Evolutionary conservation across 257 asterid genomes (phyloP), one percentile per base, ranked within the genome.

Genomic region (Perilla frutescens): DNA sequence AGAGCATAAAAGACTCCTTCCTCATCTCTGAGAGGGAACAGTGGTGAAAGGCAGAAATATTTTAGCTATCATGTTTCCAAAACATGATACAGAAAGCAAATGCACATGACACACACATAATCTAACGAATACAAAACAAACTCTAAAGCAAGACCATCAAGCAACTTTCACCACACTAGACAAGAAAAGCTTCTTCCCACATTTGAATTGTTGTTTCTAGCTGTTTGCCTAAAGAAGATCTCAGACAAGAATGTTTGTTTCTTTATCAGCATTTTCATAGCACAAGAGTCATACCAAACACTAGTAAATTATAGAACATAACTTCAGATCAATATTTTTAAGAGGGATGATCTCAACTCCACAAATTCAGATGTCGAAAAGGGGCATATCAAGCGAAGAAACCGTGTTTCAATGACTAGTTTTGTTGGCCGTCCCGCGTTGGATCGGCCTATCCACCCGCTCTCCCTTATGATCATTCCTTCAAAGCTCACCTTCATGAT

Each of bases 1-100:
- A 94, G 78, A 45, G 97, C 97, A 76, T 94, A 94, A 81, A 75
- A 94, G 41, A 91, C 89, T 58, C 98, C 98, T 62, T 83, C 91
- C 87, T 94, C 98, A 13, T 87, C 93, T 43, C 98, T 94, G 73
- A 44, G 40, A 53, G 69, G 58, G 34, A 37, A 11, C 6, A 68
- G 73, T 49, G 54, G 43, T 10, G 37, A 72, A 48, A 72, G 78
- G 63, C 40, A 63, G 4, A 59, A 13, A 68, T 13, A 3, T 5
- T 73, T 61, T 56, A 77, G 78, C 56, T 61, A 71, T 49, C 59
- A 44, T 11, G 41, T 14, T 3, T 31, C 37, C 44, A 50, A 72
- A 43, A 29, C 2, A 5, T 11, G 47, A 12, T 32, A 11, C 8
- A 71, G 12, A 63, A 57, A 48, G 53, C 40, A 7, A 58, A 59